phyloP scores from a whole-genome alignment of 1,284 basidiomycete genomes.

The Apiotrichum brassicae region DNA sequence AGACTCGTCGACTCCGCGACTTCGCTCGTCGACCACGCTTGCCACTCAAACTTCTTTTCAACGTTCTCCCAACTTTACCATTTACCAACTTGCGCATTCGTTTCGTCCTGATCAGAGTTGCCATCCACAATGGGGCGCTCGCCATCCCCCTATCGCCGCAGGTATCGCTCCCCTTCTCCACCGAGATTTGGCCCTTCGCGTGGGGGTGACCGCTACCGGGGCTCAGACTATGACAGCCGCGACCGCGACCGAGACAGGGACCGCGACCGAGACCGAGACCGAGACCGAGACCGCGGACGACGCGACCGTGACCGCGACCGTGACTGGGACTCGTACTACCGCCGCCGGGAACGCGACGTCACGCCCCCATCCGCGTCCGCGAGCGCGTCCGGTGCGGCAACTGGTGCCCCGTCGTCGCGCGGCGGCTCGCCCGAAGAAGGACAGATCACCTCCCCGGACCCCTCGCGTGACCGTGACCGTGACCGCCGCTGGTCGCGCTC shows the following conservation, averaged over 20 bases:
- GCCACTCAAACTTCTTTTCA: too few species aligned
- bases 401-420: constrained; percentile 3
- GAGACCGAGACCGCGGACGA: constrained; percentile 4
- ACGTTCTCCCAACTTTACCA: too few species aligned
- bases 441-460: constrained; percentile 31
- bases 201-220: constrained; percentile 15
- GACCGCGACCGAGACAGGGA: constrained; percentile 12
- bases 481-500: constrained; percentile 5
- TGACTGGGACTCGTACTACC: constrained; percentile 18
- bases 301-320: constrained; percentile 7
- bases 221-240: constrained; percentile 11
- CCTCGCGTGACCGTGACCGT: not conserved
- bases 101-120: too few species aligned
- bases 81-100: too few species aligned
- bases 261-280: constrained; percentile 3
- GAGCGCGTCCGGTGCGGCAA: constrained; percentile 1
- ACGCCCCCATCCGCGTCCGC: not conserved
- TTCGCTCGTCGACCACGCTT: too few species aligned
- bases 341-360: constrained; percentile 16
- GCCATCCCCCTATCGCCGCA: constrained; percentile 26
- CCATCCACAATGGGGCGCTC: constrained; percentile 27
- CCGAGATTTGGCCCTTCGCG: constrained; percentile 3
- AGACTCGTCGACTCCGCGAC: too few species aligned
- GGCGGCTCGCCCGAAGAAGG: constrained; percentile 40
- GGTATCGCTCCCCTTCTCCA: constrained; percentile 29